Conservation (phyloP, 805 yeast species). For the Saccharomycopsis oosterbeekiorum region DNA sequence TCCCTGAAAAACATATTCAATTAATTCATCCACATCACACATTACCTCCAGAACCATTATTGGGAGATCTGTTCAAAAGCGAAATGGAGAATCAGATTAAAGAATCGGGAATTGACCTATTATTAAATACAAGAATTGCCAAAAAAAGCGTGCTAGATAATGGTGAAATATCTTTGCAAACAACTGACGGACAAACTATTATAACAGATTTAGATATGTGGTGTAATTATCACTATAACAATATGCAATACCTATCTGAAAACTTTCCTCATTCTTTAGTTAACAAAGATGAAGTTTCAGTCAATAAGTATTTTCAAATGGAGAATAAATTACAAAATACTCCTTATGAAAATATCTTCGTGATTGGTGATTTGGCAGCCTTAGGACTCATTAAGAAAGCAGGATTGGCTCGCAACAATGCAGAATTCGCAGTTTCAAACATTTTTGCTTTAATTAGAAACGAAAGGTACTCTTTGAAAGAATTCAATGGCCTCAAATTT, state of each 20-base stretch:
- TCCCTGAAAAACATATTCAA: conserved; percentile 29
- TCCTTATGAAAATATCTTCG: conserved; percentile 25
- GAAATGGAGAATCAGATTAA: conserved; percentile 15
- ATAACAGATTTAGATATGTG: conserved; percentile 28
- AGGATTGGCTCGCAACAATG: conserved; percentile 29
- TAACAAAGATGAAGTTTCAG: conserved; percentile 20
- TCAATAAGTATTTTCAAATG: conserved; percentile 24
- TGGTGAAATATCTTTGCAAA: conserved; percentile 12
- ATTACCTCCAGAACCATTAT: conserved; percentile 31
- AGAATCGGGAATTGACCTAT: conserved; percentile 21
- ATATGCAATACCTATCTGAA: conserved; percentile 24
- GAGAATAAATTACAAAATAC: conserved; percentile 6
- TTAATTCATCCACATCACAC: conserved; percentile 33
- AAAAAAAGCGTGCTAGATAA: neutral
- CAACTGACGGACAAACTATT: conserved; percentile 7
- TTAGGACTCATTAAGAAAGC: conserved; percentile 33
- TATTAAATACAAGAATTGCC: conserved; percentile 26
- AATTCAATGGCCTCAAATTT: neutral
- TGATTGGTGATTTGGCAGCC: conserved; percentile 30
- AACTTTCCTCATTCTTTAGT: conserved; percentile 21
- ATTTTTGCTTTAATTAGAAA: conserved; percentile 3
- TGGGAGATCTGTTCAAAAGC: conserved; percentile 21
- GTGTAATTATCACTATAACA: conserved; percentile 30
- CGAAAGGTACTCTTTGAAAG: neutral
- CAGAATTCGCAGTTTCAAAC: conserved; percentile 23